Evolutionary conservation across 2,329 filamentous ascomycete species (phyloP), one percentile per base, ranked within the genome.

Genomic region (Beauveria brongniartii): DNA sequence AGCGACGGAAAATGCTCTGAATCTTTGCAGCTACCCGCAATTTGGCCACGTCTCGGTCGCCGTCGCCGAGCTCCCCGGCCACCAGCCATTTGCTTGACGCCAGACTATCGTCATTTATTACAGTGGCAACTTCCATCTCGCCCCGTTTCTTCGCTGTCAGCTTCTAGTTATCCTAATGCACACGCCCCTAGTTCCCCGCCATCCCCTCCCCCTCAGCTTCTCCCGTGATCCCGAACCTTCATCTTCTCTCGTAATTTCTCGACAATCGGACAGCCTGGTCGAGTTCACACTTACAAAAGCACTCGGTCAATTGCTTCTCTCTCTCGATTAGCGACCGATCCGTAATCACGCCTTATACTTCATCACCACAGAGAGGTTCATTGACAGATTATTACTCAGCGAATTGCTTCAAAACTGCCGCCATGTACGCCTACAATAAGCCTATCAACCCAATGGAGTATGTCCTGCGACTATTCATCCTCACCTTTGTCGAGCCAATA

Each of bases 391-490:
- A 2, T 16, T 37, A 37, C 14, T 37, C 34, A 16, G 40, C 24
- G n/a, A 37, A 37, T 12, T 24, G 40, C 18, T 43, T 37, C 37
- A 6, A 16, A 24, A 22, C 43, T 20, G 22, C 43, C 66, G 64
- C 61, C 65, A 73, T 73, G 70, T 74, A 72, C 64, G 69, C 68
- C 46, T 73, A 72, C 66, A 71, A 74, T 59, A 74, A 74, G 62
- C 70, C 71, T 65, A 73, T 75, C 63, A 71, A 67, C 68, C 67
- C 69, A 65, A 70, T 75, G 71, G 71, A 74, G 73, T 75, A 66
- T 70, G 73, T 69, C 30, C 59, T 56, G 37, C 59, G 40, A 34
- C 40, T 51, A 61, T 30, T 51, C 18, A 54, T 44, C 37, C 43
- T 55, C 34, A 37, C 34, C 14, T 14, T 16, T 40, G 53, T 51